Evolutionary conservation across 768 basidiomycete species (phyloP), one percentile per base, ranked within the genome.

Genomic region (Termitomyces titanicus): DNA sequence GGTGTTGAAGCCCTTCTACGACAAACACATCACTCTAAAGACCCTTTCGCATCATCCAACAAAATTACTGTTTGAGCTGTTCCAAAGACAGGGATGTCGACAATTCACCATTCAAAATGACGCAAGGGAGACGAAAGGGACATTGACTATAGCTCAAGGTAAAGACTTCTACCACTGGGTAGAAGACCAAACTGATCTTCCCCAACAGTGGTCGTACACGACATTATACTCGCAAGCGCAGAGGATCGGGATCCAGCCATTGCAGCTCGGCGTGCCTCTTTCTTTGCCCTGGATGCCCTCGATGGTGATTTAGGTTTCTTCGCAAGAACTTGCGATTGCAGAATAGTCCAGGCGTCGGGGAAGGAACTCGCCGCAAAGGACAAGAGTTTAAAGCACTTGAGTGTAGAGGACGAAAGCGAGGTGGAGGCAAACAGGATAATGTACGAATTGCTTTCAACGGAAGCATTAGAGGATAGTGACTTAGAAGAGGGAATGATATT

Each of bases 11-110:
- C 91, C 91, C 5, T 94, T 94, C 67, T 90, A 85, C 63, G 84
- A 92, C 68, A 78, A 78, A 59, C 83, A 92, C 59, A 80, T 93
- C 67, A 83, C 83, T 25, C 72, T 90, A 53, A 81, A 83, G 62
- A 89, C 85, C 31, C 73, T 92, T 18, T 82, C 88, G 3, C 82
- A 84, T 60, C 89, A 92, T 67, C 92, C 91, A 1, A 89, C 86
- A 24, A 87, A 87, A 64, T 74, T 82, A 50, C 75, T 93, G 12
- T 84, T 85, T 51, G 89, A 92, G 63, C 66, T 89, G 25, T 72
- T 92, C 50, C 87, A 92, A 63, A 79, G 81, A 27, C 79, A 85
- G 60, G 85, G 86, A 40, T 91, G 91, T 62, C 84, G 83, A 48
- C 71, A 78, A 53, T 86, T 90, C 54, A 74, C 80, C 55, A 76